These are phyloP conservation scores for Collybia sp. DNA, from an alignment of 768 basidiomycete species.

Conservation along the genomic window DNA sequence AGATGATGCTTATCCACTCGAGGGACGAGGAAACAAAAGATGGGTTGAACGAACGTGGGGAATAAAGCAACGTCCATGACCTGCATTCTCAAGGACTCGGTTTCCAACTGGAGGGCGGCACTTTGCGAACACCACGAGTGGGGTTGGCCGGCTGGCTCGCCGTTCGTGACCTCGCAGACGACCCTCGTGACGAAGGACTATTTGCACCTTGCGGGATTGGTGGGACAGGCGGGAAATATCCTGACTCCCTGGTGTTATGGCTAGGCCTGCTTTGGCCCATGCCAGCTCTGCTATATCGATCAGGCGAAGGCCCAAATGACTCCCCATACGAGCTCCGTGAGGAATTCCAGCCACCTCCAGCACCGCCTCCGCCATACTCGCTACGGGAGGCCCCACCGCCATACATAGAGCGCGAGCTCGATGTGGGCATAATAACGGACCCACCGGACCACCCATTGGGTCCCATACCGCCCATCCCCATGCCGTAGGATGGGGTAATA, in stretches of 20 bases:
- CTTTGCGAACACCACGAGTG: slow-evolving; percentile 18
- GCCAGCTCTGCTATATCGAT: slow-evolving; percentile 15
- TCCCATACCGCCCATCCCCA: slow-evolving; percentile 30
- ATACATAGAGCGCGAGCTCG: slow-evolving; percentile 49
- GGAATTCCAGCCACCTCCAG: slow-evolving; percentile 39
- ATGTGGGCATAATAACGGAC: slow-evolving; percentile 45
- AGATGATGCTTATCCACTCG: neutral
- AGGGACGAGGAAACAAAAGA: neutral
- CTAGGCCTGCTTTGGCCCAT: slow-evolving; percentile 10
- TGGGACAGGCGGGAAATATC: slow-evolving; percentile 38
- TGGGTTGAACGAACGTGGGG: slow-evolving; percentile 6
- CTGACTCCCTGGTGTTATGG: slow-evolving; percentile 27
- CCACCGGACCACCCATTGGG: slow-evolving; percentile 40
- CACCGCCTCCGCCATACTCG: slow-evolving; percentile 53
- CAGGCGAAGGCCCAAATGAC: slow-evolving; percentile 39
- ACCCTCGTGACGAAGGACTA: slow-evolving; percentile 7
- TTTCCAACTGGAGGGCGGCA: slow-evolving; percentile 66
- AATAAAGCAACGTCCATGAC: neutral
- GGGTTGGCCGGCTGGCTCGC: slow-evolving; percentile 41
- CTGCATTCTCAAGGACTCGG: slow-evolving; percentile 20
- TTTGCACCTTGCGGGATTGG: slow-evolving; percentile 24
- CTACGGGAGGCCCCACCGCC: slow-evolving; percentile 57
- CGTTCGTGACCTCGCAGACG: slow-evolving; percentile 33
- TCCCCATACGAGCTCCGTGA: slow-evolving; percentile 73
- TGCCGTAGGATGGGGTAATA: slow-evolving; percentile 26